A percentile compares a stretch with the other conserved stretches of the same genome.
phyloP scores from a whole-genome alignment of 306 rosid genomes.

The Begonia peltatifolia region DNA sequence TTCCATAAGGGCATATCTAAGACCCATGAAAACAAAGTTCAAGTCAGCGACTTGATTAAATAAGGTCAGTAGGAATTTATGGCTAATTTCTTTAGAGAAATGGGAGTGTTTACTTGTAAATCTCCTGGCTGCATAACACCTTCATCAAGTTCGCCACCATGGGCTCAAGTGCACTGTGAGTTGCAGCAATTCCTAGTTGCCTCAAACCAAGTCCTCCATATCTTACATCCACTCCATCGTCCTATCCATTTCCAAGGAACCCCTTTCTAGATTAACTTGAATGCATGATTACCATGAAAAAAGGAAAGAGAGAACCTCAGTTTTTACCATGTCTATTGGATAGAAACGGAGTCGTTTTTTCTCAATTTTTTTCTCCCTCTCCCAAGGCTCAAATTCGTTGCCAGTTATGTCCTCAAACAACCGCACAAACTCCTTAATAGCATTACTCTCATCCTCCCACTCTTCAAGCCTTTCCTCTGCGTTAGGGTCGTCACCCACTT shows the following conservation, averaged over 20 bases:
- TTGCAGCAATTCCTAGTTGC: constrained; percentile 54
- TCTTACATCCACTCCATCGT: constrained; percentile 80
- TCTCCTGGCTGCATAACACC: constrained; percentile 66
- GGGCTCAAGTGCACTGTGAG: constrained; percentile 68
- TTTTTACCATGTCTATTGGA: constrained; percentile 67
- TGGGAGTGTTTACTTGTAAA: constrained; percentile 35
- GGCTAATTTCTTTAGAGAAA: neutral
- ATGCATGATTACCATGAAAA: neutral
- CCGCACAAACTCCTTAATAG: constrained; percentile 50
- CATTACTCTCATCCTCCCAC: constrained; percentile 27
- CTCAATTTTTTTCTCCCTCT: constrained; percentile 60
- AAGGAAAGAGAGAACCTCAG: neutral
- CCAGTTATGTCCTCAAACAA: constrained; percentile 71
- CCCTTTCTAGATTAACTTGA: neutral
- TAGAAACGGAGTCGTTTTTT: constrained; percentile 59
- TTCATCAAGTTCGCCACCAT: constrained; percentile 62
- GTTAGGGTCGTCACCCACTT: constrained; percentile 62
- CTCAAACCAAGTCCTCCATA: constrained; percentile 56
- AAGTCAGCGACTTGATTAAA: too few relatives aligned
- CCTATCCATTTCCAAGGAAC: constrained; percentile 19
- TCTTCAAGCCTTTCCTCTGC: constrained; percentile 71
- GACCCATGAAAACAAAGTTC: neutral
- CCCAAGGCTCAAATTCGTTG: constrained; percentile 73
- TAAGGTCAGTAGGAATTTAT: neutral
- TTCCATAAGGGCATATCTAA: constrained; percentile 80